Evolutionary conservation across 139 green algal genomes (phyloP), one percentile per base, ranked within the genome.

Genomic region (Monoraphidium neglectum): DNA sequence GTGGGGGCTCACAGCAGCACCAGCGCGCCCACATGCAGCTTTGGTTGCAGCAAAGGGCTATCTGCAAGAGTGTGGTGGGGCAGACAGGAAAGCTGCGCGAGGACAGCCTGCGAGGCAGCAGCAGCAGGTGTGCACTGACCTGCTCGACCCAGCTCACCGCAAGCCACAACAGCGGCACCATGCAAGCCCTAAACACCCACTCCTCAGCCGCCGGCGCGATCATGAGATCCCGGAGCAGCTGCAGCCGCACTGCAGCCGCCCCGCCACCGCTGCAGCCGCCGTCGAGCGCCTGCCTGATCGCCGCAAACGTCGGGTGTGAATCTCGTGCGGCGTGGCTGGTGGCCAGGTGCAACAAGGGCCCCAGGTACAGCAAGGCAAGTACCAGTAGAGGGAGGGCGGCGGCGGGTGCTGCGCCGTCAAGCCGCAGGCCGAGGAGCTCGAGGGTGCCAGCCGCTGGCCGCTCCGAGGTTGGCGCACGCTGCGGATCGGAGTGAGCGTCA

Each of bases 141-240:
- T 38, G 5, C 2, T 2, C 24, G 54, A 33, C 37, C 18, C 18
- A 1, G 5, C 81, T 33, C 72, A 92, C 88, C 77, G 85, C 64
- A 24, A 88, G 32, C 43, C 82, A 28, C 18, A 96, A 81, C 65
- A 92, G 82, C 5, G 90, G 89, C 37, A 88, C 74, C 79, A 96
- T 90, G 80, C 93, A 93, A 16, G 84, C 84, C 15, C 93, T 80
- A 76, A 97, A 97, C 35, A 84, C 86, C 33, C 88, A 93, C 82
- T 97, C 93, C 79, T 97, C 93, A 0, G 84, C 85, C 32, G 96
- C 2, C 1, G 93, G 93, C 1, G 88, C 90, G 0, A 90, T 61
- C 3, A 89, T 2, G 15, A 79, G 66, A 74, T 93, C 80, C 36
- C 91, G 62, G 18, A 67, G 3, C 3, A 33, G 38, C 8, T 72